Percentiles rank a stretch among this genome's conserved stretches.
phyloP scores from a whole-genome alignment of 139 green algal species.

The Zygnema cylindricum region DNA sequence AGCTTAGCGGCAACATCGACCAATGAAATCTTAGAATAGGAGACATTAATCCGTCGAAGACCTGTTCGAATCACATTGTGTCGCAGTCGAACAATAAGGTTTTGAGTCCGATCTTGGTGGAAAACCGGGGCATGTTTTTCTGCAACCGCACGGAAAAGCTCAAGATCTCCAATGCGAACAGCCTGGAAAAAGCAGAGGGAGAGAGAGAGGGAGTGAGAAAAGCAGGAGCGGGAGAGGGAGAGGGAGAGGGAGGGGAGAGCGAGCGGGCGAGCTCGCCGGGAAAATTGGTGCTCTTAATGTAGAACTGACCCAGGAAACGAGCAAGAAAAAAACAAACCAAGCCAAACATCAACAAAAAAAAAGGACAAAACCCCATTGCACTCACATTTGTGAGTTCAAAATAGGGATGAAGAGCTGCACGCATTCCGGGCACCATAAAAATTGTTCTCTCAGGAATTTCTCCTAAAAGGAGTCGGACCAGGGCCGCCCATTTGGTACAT shows the following conservation, averaged over 20 bases:
- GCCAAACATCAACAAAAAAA: no score
- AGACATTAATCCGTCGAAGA: constrained; percentile 88
- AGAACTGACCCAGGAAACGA: no score
- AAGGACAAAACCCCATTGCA: constrained; percentile 57
- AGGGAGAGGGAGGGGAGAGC: no score
- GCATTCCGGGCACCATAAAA: constrained; percentile 71
- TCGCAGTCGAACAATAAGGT: constrained; percentile 90
- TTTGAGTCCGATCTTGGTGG: constrained; percentile 76
- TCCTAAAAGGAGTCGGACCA: constrained; percentile 95
- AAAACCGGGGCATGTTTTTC: constrained; percentile 75
- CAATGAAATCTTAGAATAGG: constrained; percentile 94
- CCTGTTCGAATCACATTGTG: constrained; percentile 96
- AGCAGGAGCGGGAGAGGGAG: not conserved
- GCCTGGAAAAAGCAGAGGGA: constrained; percentile 58
- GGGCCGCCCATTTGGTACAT: constrained; percentile 87
- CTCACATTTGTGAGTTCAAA: constrained; percentile 80
- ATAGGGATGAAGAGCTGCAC: constrained; percentile 81
- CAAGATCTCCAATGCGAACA: constrained; percentile 86
- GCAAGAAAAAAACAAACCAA: no score
- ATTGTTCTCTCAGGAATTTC: constrained; percentile 91
- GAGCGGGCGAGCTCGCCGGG: not conserved
- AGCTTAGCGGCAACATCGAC: constrained; percentile 63
- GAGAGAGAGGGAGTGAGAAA: not conserved
- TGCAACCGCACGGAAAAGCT: constrained; percentile 76
- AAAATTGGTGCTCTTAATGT: not conserved